Conservation (phyloP, 2,329 filamentous ascomycete genomes). For the Lachnellula occidentalis region DNA sequence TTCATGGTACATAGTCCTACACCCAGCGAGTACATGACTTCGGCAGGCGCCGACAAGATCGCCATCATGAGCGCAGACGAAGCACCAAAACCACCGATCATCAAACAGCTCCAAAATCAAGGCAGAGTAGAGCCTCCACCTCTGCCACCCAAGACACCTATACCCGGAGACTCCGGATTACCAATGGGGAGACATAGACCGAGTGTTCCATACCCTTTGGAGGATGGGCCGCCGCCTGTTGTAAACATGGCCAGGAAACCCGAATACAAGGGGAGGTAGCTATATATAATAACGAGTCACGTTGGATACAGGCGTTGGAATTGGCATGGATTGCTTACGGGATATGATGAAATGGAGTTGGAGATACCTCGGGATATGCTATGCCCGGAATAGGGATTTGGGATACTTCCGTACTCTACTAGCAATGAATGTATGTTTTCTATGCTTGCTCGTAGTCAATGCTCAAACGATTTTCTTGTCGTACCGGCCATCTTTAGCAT, state of each 20-base stretch:
- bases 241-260: slow-evolving; percentile 87
- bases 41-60: slow-evolving; percentile 62
- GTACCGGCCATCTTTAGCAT: too few species aligned
- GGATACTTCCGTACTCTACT: background rate
- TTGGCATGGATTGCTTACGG: background rate
- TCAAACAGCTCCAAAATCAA: slow-evolving; percentile 9
- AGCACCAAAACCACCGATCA: slow-evolving; percentile 38
- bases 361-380: background rate
- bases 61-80: slow-evolving; percentile 57
- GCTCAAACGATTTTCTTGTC: too few species aligned
- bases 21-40: slow-evolving; percentile 52
- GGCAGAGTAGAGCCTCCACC: slow-evolving; percentile 56
- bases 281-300: background rate
- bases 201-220: slow-evolving; percentile 64
- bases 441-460: background rate
- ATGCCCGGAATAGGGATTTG: background rate
- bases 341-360: background rate
- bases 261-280: slow-evolving; percentile 21
- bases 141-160: slow-evolving; percentile 70
- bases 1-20: slow-evolving; percentile 53
- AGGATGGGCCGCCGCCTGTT: slow-evolving; percentile 72
- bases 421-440: background rate
- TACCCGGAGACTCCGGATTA: slow-evolving; percentile 44
- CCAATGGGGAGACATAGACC: slow-evolving; percentile 19
- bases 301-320: background rate